Evolutionary conservation across 148 eudicot species (phyloP).

Genomic region (Gaultheria prostrata): DNA sequence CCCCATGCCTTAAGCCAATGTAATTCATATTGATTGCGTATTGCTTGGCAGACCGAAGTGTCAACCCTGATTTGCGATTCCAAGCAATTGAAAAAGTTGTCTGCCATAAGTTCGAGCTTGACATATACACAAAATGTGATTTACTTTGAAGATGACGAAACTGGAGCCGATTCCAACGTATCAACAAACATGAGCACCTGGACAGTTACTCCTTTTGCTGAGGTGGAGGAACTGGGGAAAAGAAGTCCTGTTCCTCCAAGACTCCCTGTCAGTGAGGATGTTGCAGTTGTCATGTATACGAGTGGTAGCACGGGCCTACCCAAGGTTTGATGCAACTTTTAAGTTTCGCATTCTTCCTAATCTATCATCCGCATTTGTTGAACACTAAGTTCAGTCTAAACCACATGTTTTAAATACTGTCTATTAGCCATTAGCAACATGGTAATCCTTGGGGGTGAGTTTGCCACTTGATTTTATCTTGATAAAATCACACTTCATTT

Average conservation of each 20-base stretch:
- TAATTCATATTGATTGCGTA: slow-evolving; percentile 11
- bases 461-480: too few relatives aligned
- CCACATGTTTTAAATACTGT: background rate
- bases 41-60: slow-evolving; percentile 65
- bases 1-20: background rate
- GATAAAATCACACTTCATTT: too few relatives aligned
- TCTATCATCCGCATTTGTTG: background rate
- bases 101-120: slow-evolving; percentile 64
- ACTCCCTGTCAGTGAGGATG: slow-evolving; percentile 70
- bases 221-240: slow-evolving; percentile 81
- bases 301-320: slow-evolving; percentile 98
- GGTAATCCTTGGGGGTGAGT: too few relatives aligned
- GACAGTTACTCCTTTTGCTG: slow-evolving; percentile 52
- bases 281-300: slow-evolving; percentile 97
- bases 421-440: background rate
- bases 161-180: slow-evolving; percentile 32
- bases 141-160: slow-evolving; percentile 73
- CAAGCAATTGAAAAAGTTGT: slow-evolving; percentile 80
- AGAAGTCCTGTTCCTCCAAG: slow-evolving; percentile 50
- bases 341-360: background rate
- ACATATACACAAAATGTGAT: slow-evolving; percentile 54
- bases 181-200: slow-evolving; percentile 34
- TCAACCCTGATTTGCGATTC: slow-evolving; percentile 82
- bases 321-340: slow-evolving; percentile 39
- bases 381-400: background rate